A percentile compares a stretch with the other conserved stretches of the same genome.
phyloP scores from a whole-genome alignment of 352 stramenopile genomes.

The Phytophthora syringae region DNA sequence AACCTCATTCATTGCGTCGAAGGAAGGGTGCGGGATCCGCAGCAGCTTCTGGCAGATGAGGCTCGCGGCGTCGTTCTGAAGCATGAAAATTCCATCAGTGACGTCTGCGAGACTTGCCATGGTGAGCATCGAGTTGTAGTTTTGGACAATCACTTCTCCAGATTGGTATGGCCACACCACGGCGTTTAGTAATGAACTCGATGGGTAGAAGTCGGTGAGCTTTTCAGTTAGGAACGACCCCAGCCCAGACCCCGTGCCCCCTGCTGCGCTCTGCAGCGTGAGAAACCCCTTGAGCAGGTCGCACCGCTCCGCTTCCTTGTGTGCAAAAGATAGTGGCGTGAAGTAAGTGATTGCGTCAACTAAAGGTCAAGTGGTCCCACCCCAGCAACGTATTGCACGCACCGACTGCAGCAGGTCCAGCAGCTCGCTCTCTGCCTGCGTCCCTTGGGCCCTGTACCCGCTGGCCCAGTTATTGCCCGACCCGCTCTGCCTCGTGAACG shows the following conservation, averaged over 20 bases:
- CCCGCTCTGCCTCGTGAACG: constrained; percentile 65
- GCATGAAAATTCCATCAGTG: constrained; percentile 67
- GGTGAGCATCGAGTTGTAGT: constrained; percentile 91
- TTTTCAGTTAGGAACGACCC: constrained; percentile 83
- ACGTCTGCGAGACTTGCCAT: constrained; percentile 76
- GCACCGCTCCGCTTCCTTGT: constrained; percentile 71
- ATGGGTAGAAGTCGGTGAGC: constrained; percentile 69
- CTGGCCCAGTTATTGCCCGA: constrained; percentile 87
- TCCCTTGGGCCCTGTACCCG: constrained; percentile 64
- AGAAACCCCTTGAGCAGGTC: constrained; percentile 76
- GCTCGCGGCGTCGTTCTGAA: constrained; percentile 74
- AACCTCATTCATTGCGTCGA: constrained; percentile 69
- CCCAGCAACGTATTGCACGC: not conserved
- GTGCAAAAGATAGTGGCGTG: not conserved
- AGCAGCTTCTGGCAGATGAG: constrained; percentile 65
- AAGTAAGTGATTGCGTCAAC: not conserved
- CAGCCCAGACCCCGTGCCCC: constrained; percentile 88
- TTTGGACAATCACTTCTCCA: constrained; percentile 90
- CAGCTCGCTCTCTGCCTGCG: constrained; percentile 45
- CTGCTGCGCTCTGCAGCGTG: constrained; percentile 86
- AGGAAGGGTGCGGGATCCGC: constrained; percentile 60
- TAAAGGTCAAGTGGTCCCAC: not conserved
- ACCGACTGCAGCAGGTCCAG: constrained; percentile 63
- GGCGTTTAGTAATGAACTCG: constrained; percentile 63
- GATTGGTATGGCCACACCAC: constrained; percentile 87